Percentiles rank a stretch among this genome's conserved stretches.
Conservation (phyloP, 2,329 filamentous ascomycete species). For the Pochonia chlamydosporia region DNA sequence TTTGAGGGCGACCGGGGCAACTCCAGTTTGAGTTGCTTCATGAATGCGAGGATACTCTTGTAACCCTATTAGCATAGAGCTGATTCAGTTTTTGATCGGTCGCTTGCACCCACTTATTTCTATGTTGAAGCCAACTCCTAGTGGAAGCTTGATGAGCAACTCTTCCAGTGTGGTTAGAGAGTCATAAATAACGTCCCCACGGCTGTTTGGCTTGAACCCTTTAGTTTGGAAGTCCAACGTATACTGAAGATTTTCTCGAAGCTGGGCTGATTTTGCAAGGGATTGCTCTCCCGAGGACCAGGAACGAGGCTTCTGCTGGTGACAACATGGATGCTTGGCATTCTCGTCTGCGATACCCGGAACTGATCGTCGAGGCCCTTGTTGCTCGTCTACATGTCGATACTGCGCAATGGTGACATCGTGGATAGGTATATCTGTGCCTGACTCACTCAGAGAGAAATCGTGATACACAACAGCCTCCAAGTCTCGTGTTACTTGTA, state of each 20-base stretch:
- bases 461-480: slow-evolving; percentile 36
- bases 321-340: neutral
- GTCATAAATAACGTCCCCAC: slow-evolving; percentile 32
- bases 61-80: neutral
- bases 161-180: slow-evolving; percentile 31
- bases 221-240: slow-evolving; percentile 32
- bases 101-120: slow-evolving; percentile 29
- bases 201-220: slow-evolving; percentile 33
- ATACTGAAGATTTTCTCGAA: slow-evolving; percentile 27
- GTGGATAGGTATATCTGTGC: slow-evolving; percentile 34
- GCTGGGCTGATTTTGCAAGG: slow-evolving; percentile 12
- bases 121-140: slow-evolving; percentile 30
- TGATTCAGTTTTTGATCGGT: neutral
- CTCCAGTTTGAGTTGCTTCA: slow-evolving; percentile 26
- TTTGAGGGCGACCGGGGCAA: slow-evolving; percentile 29
- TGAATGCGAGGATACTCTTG: slow-evolving; percentile 34
- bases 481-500: slow-evolving; percentile 34
- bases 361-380: slow-evolving; percentile 9
- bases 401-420: slow-evolving; percentile 32
- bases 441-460: slow-evolving; percentile 34
- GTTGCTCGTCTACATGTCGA: slow-evolving; percentile 21
- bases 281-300: slow-evolving; percentile 16
- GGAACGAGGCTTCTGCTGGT: slow-evolving; percentile 13
- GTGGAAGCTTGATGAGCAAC: slow-evolving; percentile 26
- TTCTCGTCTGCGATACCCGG: no score